phyloP scores from a whole-genome alignment of 1,284 basidiomycete species.

The Sphagnurus paluster region DNA sequence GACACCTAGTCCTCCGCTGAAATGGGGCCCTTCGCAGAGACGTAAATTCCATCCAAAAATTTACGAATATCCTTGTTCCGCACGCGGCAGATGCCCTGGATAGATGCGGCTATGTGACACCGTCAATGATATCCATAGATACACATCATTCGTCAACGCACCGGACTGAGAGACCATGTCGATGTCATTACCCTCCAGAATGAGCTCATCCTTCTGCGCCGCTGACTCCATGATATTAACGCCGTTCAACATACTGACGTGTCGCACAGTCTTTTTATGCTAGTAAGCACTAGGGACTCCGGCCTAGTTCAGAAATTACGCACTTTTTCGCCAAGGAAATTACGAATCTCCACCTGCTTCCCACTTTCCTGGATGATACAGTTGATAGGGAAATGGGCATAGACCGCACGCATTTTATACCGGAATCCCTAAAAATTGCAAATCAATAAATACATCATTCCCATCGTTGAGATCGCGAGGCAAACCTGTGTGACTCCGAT shows the following conservation, averaged over 20 bases:
- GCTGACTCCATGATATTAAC: slow-evolving; percentile 90
- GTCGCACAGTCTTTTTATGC: slow-evolving; percentile 74
- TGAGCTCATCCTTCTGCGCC: slow-evolving; percentile 94
- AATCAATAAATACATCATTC: background rate
- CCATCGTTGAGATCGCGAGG: slow-evolving; percentile 3
- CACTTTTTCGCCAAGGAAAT: slow-evolving; percentile 97
- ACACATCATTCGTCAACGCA: slow-evolving; percentile 30
- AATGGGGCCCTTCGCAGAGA: slow-evolving; percentile 80
- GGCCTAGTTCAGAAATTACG: background rate
- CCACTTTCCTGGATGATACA: slow-evolving; percentile 91
- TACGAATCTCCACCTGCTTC: slow-evolving; percentile 89
- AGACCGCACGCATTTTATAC: slow-evolving; percentile 99
- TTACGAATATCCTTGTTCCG: slow-evolving; percentile 99
- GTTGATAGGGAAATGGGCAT: slow-evolving; percentile 99
- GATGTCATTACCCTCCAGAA: slow-evolving; percentile 92
- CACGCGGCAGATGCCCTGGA: slow-evolving; percentile 92
- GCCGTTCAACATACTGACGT: slow-evolving; percentile 91
- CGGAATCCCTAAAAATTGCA: slow-evolving; percentile 80
- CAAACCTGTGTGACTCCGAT: slow-evolving; percentile 91
- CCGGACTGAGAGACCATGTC: slow-evolving; percentile 95
- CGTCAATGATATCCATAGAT: slow-evolving; percentile 6
- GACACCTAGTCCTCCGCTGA: slow-evolving; percentile 38
- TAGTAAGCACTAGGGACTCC: background rate
- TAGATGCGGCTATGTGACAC: slow-evolving; percentile 74
- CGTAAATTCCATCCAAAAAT: slow-evolving; percentile 92